Evolutionary conservation across 1,139 yeast genomes (phyloP), one percentile per base, ranked within the genome.

Genomic region (Suzukiozyma palmioleophila): DNA sequence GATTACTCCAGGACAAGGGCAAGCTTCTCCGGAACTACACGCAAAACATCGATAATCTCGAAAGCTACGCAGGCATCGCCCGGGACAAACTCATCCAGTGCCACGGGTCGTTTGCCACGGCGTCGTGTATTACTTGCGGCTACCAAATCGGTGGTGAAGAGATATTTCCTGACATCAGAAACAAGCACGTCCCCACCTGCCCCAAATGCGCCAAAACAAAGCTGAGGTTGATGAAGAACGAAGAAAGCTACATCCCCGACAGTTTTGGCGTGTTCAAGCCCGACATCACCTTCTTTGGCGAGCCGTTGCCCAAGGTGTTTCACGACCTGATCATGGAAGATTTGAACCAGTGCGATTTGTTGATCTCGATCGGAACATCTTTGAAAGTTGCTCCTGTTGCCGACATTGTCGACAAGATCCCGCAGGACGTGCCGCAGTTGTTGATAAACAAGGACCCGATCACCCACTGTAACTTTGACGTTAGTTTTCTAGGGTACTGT

Each of bases 301-400:
- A 90, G 56, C 79, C 84, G n/a, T 69, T 90, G 39, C 96, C 96
- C 0, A 66, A 72, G 12, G 60, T 71, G 39, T 88, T 84, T 53
- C 89, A 86, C 47, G 73, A 74, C 35, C 65, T 74, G 29, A 71
- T 84, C 26, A 67, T 73, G 31, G 62, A 67, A 35, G 89, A 83
- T 51, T 66, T 80, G 7, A 55, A 66, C 15, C 69, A 75, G 30
- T 86, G 96, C 60, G 97, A 90, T 59, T 66, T 90, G 40, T 62
- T 89, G 35, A 72, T 90, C 7, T 84, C 95, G 57, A 80, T 88
- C 24, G 97, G 97, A 11, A 89, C 97, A 0, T 88, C 96, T 21
- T 69, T 90, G 44, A 87, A 89, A 54, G 97, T 90, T 22, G 89
- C 95, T 0, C 97, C 97, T 0, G 97, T 90, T 7, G 81, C 90